A percentile compares a stretch with the other conserved stretches of the same genome.
These are phyloP conservation scores for Acer yangbiense DNA, from an alignment of 345 rosid genomes.

Conservation along the genomic window DNA sequence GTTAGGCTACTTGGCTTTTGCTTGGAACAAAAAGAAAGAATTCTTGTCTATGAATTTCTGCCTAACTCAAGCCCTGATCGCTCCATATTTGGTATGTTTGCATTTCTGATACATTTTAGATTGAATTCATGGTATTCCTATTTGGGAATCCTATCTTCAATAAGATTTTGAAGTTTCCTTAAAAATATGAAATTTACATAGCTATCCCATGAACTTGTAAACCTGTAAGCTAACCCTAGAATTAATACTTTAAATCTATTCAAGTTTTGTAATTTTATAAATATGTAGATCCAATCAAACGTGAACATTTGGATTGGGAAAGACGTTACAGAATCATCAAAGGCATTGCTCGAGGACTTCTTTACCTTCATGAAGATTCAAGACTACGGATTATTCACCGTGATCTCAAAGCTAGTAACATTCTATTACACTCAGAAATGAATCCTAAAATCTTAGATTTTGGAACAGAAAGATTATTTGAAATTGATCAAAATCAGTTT, in stretches of 20 bases:
- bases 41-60: slow-evolving; percentile 39
- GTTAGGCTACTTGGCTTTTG: slow-evolving; percentile 38
- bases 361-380: slow-evolving; percentile 34
- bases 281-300: background rate
- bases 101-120: too few species aligned
- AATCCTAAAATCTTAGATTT: slow-evolving; percentile 39
- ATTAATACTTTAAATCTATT: too few species aligned
- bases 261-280: background rate
- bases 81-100: slow-evolving; percentile 27
- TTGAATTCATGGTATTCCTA: too few species aligned
- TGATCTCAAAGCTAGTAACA: slow-evolving; percentile 36
- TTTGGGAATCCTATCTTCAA: background rate
- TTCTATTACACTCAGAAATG: slow-evolving; percentile 24
- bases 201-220: too few species aligned
- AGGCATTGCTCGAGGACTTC: slow-evolving; percentile 35
- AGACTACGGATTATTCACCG: slow-evolving; percentile 32
- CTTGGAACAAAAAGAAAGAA: slow-evolving; percentile 31
- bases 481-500: slow-evolving; percentile 12
- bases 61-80: slow-evolving; percentile 35
- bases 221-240: too few species aligned
- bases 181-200: too few species aligned
- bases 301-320: background rate
- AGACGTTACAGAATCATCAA: slow-evolving; percentile 20
- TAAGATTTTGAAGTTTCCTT: too few species aligned
- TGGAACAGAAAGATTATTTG: slow-evolving; percentile 25